phyloP scores from a whole-genome alignment of 306 rosid species.

The Arachis stenosperma region DNA sequence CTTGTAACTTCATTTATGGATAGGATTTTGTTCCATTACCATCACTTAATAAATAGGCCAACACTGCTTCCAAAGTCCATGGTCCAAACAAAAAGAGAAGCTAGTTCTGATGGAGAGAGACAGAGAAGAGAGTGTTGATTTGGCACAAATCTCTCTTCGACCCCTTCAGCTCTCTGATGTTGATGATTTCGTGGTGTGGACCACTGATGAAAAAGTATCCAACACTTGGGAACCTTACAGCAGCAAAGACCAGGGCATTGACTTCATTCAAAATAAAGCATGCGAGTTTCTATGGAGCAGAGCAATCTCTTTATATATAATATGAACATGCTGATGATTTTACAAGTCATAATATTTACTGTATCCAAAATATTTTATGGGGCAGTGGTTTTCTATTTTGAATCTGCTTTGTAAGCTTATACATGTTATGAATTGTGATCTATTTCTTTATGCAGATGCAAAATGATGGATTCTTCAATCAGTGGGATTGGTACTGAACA shows the following conservation, averaged over 20 bases:
- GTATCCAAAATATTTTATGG: too few species aligned
- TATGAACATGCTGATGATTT: too few species aligned
- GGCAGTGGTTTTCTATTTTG: too few species aligned
- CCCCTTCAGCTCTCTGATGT: conserved; percentile 56
- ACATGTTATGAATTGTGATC: too few species aligned
- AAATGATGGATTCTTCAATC: too few species aligned
- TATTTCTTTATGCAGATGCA: too few species aligned
- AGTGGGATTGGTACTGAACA: too few species aligned
- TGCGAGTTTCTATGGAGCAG: conserved; percentile 52
- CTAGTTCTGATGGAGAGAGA: conserved; percentile 34
- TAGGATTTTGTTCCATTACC: too few species aligned
- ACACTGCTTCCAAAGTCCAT: conserved; percentile 12
- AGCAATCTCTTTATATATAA: conserved; percentile 40
- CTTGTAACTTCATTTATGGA: background rate
- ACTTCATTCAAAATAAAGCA: conserved; percentile 43
- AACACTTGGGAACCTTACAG: conserved; percentile 63
- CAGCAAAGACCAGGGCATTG: conserved; percentile 53
- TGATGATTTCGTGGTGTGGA: conserved; percentile 76
- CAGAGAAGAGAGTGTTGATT: conserved; percentile 34
- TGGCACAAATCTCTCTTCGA: conserved; percentile 50
- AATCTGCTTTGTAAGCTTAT: too few species aligned
- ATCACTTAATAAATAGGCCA: conserved; percentile 21
- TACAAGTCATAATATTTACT: too few species aligned
- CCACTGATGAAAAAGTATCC: conserved; percentile 55
- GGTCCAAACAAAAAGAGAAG: background rate